Evolutionary conservation across 2,329 filamentous ascomycete genomes (phyloP), one percentile per base, ranked within the genome.

Genomic region (Metarhizium album): DNA sequence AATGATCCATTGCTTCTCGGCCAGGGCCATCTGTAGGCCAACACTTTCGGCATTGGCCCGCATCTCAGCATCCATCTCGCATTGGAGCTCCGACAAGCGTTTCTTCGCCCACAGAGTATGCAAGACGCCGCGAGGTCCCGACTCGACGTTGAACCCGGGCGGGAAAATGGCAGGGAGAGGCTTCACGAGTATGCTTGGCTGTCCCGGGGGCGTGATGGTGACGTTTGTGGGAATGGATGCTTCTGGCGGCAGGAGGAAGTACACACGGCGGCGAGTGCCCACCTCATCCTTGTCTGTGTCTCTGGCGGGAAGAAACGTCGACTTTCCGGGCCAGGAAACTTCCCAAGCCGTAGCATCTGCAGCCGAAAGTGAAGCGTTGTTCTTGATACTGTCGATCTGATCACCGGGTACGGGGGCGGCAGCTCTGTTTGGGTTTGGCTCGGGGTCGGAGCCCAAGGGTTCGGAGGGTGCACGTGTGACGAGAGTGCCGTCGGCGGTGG

Each of bases 71-170:
- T 78, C 80, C 58, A 95, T 91, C 71, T 95, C 90, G 52, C 75
- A 75, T 48, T 89, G 80, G 46, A 95, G 71, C 55, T 86, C 83
- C 31, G 82, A 80, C 22, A 95, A 70, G 42, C 90, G 76, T 65
- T 87, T 84, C 72, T 90, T 90, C 18, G 87, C 90, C 89, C 90
- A 96, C 52, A 91, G 82, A 2, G 88, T 95, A 63, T 95, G 90
- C 53, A 95, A 69, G 2, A 95, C 87, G 2, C 90, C 90, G 55
- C 87, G 86, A 59, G 83, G 83, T 6, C 87, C 87, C 0, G 82
- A 79, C 22, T 80, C 84, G 3, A 78, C 76, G 1, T 86, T 84
- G 23, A 95, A 72, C 53, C 85, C 84, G 0, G 84, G 80, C 1
- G 87, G 84, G 62, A 91, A 95, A 57, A 95, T 91, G 31, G 90